phyloP scores from a whole-genome alignment of 306 rosid genomes.

The Prunus mongolica region DNA sequence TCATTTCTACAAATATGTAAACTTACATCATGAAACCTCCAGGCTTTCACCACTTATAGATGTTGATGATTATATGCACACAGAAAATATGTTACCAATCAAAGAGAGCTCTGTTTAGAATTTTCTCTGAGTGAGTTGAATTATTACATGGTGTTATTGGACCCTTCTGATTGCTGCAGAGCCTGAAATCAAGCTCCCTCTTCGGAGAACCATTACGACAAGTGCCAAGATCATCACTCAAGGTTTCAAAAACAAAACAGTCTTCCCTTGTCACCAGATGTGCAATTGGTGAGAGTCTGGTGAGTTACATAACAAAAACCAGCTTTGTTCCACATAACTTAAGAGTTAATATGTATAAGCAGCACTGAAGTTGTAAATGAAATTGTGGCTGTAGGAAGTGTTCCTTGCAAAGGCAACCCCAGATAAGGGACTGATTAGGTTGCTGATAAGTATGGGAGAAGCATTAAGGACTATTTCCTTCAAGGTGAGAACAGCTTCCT shows the following conservation, averaged over 20 bases:
- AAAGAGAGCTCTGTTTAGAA: no score
- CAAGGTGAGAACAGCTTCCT: slow-evolving; percentile 97
- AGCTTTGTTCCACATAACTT: neutral
- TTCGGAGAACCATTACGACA: slow-evolving; percentile 81
- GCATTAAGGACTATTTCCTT: slow-evolving; percentile 91
- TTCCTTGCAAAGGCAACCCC: slow-evolving; percentile 82
- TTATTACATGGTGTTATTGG: neutral
- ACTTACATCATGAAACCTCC: no score
- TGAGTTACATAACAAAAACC: slow-evolving; percentile 23
- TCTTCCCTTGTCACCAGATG: slow-evolving; percentile 52
- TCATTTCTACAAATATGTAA: neutral
- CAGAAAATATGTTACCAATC: no score
- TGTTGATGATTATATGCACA: no score
- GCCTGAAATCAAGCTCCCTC: slow-evolving; percentile 45
- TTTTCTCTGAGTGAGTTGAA: no score
- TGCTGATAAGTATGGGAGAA: slow-evolving; percentile 91
- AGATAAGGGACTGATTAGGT: slow-evolving; percentile 79
- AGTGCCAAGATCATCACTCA: slow-evolving; percentile 54
- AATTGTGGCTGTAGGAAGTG: slow-evolving; percentile 58
- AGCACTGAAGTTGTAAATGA: neutral
- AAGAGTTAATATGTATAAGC: neutral
- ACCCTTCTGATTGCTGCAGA: slow-evolving; percentile 1
- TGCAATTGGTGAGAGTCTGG: slow-evolving; percentile 90
- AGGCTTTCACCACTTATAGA: no score
- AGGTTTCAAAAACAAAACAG: slow-evolving; percentile 48